Evolutionary conservation across 805 yeast genomes (phyloP), one percentile per base, ranked within the genome.

Genomic region (Teunomyces gatunensis): DNA sequence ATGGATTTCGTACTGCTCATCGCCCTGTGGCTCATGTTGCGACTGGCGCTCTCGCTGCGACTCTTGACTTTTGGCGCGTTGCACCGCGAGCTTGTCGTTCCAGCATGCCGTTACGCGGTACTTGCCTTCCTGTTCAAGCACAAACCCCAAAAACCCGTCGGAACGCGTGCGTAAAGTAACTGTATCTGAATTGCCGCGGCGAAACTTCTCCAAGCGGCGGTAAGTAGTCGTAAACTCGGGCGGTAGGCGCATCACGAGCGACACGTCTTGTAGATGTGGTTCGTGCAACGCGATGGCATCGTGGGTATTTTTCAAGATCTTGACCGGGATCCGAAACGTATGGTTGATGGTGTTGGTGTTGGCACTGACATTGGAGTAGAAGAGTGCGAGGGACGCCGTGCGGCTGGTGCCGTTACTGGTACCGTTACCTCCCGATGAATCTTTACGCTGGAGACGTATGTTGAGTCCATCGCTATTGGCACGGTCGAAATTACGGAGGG

Each of bases 251-350:
- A 87, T 70, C 60, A 84, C 71, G 35, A 84, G 65, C 55, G 82
- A 81, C 44, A 83, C 75, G 45, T 69, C 68, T 39, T 73, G 71
- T 39, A 84, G 65, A 55, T 75, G 79, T 0, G 96, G 96, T 57
- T 87, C 94, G 37, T 54, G 53, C 15, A 73, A 68, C 7, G 81
- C 68, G 42, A 74, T 59, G 11, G 74, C 74, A 47, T 80, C 83
- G 49, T 78, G 81, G 12, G 74, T 77, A 51, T 71, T 73, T 48
- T 81, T 77, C 47, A 87, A 57, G 36, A 87, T 69, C 54, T 83
- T 71, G 1, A 87, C 87, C 0, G 96, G 92, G 15, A 91, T 78
- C 44, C 81, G 80, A 56, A 84, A 82, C 6, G 87, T 77, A 57
- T 85, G 89, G 50, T 78, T 76, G 13, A 87, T 74, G 2, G 79